Percentiles rank a stretch among this genome's conserved stretches.
phyloP scores from a whole-genome alignment of 108 stramenopile species.

The Nitzschia sp. region DNA sequence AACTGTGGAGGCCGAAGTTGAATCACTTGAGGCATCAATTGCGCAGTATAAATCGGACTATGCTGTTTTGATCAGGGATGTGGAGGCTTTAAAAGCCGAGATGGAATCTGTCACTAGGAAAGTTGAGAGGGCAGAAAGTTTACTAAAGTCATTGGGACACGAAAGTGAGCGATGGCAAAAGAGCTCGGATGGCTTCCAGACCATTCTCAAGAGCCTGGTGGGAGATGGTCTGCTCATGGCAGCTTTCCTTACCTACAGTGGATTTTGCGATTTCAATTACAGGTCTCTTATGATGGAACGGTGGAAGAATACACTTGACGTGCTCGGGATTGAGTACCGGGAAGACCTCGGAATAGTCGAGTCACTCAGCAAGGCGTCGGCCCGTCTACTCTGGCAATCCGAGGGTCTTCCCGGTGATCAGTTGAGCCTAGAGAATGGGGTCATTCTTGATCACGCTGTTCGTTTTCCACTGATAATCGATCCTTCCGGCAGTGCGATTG shows the following conservation, averaged over 20 bases:
- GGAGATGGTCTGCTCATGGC: constrained; percentile 93
- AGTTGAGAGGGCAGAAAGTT: constrained; percentile 92
- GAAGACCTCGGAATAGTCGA: constrained; percentile 87
- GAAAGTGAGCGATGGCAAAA: constrained; percentile 97
- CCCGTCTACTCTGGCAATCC: constrained; percentile 88
- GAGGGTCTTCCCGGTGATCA: constrained; percentile 91
- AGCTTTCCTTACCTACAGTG: constrained; percentile 93
- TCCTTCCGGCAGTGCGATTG: constrained; percentile 94
- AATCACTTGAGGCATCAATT: constrained; percentile 87
- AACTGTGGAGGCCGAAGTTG: constrained; percentile 78
- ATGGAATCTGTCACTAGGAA: constrained; percentile 91
- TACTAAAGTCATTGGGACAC: constrained; percentile 88
- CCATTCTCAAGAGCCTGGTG: constrained; percentile 81
- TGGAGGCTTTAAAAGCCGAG: constrained; percentile 93
- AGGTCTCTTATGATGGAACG: constrained; percentile 62
- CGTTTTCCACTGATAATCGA: constrained; percentile 98
- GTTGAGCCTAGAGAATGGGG: constrained; percentile 94
- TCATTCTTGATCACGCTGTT: constrained; percentile 86
- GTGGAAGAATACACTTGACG: constrained; percentile 80
- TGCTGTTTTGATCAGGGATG: constrained; percentile 92
- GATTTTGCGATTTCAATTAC: constrained; percentile 89
- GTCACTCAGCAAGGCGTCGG: constrained; percentile 85
- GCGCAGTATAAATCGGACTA: constrained; percentile 96
- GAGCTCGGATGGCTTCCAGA: constrained; percentile 84
- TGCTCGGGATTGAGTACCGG: constrained; percentile 86